A percentile compares a stretch with the other conserved stretches of the same genome.
These are phyloP conservation scores for Phytomonas sp. DNA, from an alignment of 208 protist species.

Conservation along the genomic window DNA sequence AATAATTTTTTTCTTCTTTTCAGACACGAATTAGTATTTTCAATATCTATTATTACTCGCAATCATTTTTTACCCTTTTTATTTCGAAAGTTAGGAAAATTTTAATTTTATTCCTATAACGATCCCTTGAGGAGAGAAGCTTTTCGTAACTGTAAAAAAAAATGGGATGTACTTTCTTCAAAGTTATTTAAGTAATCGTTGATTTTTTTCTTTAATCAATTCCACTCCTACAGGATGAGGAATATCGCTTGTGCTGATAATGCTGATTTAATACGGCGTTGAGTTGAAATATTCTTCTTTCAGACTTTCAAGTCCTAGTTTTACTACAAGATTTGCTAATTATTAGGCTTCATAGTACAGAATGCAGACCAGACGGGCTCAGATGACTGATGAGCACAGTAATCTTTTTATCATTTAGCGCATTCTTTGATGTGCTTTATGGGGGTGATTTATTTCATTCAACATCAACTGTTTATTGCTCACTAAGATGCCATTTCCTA, in stretches of 20 bases:
- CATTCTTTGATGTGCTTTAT: not conserved
- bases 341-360: not conserved
- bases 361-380: not conserved
- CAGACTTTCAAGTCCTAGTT: not conserved
- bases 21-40: not conserved
- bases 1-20: not conserved
- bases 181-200: not conserved
- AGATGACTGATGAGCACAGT: not conserved
- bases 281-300: not conserved
- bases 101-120: not conserved
- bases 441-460: not conserved
- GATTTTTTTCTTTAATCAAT: conserved; percentile 11
- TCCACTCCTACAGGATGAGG: not conserved
- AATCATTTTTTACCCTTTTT: not conserved
- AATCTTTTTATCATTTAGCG: not conserved
- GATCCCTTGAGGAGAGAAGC: not conserved
- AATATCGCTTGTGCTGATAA: not conserved
- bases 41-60: not conserved
- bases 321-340: not conserved
- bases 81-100: not conserved
- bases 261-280: not conserved
- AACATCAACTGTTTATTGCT: not conserved
- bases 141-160: not conserved
- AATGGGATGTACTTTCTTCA: not conserved
- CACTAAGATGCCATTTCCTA: not conserved